Evolutionary conservation across 176 grass and related monocot genomes (phyloP).

Genomic region (Puya raimondii): DNA sequence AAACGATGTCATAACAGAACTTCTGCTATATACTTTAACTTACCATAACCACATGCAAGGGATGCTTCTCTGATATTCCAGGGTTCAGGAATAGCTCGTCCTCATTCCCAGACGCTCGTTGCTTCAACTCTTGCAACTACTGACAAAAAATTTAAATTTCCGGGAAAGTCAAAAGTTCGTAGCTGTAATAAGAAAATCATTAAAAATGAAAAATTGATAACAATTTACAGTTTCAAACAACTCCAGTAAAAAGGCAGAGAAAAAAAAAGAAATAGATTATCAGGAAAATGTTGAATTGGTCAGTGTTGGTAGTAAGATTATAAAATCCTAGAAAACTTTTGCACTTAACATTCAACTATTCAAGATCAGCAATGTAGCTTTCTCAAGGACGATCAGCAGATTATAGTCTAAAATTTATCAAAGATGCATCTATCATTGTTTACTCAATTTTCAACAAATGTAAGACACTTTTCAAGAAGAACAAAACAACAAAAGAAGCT

Average conservation of each 20-base stretch:
- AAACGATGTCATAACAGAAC: neutral
- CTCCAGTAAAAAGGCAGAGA: too few relatives aligned
- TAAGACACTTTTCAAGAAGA: too few relatives aligned
- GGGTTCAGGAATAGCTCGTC: slow-evolving; percentile 68
- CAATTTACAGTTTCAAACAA: neutral
- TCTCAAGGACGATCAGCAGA: neutral
- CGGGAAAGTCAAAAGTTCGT: slow-evolving; percentile 19
- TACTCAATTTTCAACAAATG: too few relatives aligned
- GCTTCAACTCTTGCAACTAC: slow-evolving; percentile 99
- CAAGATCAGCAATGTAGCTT: neutral
- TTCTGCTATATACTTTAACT: slow-evolving; percentile 4
- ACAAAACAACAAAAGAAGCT: too few relatives aligned
- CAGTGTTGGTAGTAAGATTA: neutral
- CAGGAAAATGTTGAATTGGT: neutral
- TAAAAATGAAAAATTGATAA: slow-evolving; percentile 5
- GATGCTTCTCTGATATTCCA: slow-evolving; percentile 95
- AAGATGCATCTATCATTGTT: too few relatives aligned
- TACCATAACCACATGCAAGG: slow-evolving; percentile 96
- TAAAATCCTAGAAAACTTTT: neutral
- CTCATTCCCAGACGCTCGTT: slow-evolving; percentile 73
- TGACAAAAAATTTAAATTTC: slow-evolving; percentile 53
- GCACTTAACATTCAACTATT: neutral
- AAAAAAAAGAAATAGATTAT: neutral
- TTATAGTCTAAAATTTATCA: too few relatives aligned
- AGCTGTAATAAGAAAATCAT: neutral